Evolutionary conservation across 225 moss, liverwort and hornwort genomes (phyloP).

Genomic region (Physcomitrellopsis africana): DNA sequence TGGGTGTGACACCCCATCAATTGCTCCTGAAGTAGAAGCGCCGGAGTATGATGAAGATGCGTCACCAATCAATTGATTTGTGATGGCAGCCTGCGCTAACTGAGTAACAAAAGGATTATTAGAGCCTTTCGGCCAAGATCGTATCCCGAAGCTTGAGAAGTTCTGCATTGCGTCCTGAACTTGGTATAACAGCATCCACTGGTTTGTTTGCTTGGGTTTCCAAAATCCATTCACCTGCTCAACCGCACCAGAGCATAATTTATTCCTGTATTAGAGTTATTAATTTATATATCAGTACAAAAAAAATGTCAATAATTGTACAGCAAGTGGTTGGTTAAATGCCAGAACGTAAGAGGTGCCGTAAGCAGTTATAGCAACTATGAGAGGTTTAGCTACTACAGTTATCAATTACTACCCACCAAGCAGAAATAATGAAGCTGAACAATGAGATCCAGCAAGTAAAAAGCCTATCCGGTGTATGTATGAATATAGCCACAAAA

Average conservation of each 20-base stretch:
- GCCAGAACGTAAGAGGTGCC: neutral
- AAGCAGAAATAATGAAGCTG: slow-evolving; percentile 13
- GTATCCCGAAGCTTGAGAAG: slow-evolving; percentile 40
- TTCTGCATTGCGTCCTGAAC: slow-evolving; percentile 40
- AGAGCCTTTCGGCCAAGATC: slow-evolving; percentile 37
- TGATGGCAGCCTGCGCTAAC: slow-evolving; percentile 51
- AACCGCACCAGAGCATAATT: slow-evolving; percentile 26
- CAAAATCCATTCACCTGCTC: slow-evolving; percentile 59
- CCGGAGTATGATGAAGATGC: slow-evolving; percentile 42
- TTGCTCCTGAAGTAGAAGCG: slow-evolving; percentile 50
- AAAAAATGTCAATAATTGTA: neutral
- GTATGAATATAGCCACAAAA: neutral
- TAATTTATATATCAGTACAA: neutral
- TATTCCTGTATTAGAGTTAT: slow-evolving; percentile 1
- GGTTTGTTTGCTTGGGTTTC: slow-evolving; percentile 55
- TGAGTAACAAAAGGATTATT: slow-evolving; percentile 35
- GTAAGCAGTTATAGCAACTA: neutral
- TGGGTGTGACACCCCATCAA: slow-evolving; percentile 26
- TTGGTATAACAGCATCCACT: slow-evolving; percentile 48
- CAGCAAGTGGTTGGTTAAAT: neutral
- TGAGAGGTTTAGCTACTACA: slow-evolving; percentile 7
- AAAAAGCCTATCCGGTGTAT: neutral
- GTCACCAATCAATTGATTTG: slow-evolving; percentile 46
- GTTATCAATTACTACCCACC: neutral
- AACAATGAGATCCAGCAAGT: slow-evolving; percentile 5